phyloP scores from a whole-genome alignment of 371 early-diverging fungal species.

The Mucor plumbeus region DNA sequence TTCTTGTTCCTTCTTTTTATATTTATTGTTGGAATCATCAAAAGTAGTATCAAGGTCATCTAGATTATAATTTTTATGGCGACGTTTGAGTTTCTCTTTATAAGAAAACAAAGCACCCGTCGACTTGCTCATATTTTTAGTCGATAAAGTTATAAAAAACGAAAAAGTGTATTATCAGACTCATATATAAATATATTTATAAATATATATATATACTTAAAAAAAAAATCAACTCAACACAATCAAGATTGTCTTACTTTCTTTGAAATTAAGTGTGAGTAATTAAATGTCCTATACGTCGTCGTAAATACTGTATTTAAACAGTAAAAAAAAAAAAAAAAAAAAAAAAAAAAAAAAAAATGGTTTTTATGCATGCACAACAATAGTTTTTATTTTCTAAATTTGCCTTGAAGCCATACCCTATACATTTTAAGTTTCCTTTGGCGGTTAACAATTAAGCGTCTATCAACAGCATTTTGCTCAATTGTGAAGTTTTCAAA shows the following conservation, averaged over 20 bases:
- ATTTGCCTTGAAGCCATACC: conserved; percentile 97
- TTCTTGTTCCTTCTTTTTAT: neutral
- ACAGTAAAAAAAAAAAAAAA: too few relatives aligned
- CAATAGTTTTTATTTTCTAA: conserved; percentile 64
- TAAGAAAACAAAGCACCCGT: neutral
- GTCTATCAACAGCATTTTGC: conserved; percentile 90
- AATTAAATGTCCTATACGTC: neutral
- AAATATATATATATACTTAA: too few relatives aligned
- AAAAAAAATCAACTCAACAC: neutral
- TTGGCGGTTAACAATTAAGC: conserved; percentile 95
- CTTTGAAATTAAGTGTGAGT: too few relatives aligned
- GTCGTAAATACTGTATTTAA: too few relatives aligned
- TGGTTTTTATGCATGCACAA: too few relatives aligned
- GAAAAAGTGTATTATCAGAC: neutral
- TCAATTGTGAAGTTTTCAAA: conserved; percentile 70
- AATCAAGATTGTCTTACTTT: neutral
- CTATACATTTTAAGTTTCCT: conserved; percentile 97
- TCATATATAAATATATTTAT: too few relatives aligned
- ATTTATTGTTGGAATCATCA: neutral
- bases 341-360: too few relatives aligned
- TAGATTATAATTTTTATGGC: neutral
- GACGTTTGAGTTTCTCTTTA: conserved; percentile 2
- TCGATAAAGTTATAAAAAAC: neutral
- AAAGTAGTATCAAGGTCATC: neutral
- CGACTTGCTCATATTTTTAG: neutral